phyloP scores from a whole-genome alignment of 2,329 filamentous ascomycete species.

The Bretziella fagacearum region DNA sequence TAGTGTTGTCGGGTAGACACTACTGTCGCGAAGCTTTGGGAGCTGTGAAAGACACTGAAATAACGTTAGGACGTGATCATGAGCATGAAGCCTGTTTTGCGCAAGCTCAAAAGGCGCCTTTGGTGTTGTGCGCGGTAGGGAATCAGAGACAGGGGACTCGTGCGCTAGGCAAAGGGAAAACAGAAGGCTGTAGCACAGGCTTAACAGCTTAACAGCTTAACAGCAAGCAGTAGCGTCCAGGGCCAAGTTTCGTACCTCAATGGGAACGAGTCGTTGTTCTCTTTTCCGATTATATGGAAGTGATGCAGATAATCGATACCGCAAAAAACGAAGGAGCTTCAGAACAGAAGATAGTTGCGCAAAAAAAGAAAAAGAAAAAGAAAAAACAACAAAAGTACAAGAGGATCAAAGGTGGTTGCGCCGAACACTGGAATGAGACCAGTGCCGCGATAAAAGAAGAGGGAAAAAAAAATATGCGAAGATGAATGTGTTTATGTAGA shows the following conservation, averaged over 20 bases:
- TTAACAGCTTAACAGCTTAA: background rate
- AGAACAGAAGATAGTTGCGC: too few relatives aligned
- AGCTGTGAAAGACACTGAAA: background rate
- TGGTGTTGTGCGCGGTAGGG: background rate
- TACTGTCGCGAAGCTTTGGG: background rate
- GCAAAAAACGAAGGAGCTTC: background rate
- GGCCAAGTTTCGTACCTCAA: background rate
- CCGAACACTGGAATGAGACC: constrained; percentile 5
- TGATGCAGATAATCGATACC: background rate
- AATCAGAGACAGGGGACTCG: background rate
- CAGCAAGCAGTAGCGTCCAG: background rate
- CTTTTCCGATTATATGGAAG: background rate
- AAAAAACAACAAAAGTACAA: background rate
- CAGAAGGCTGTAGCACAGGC: background rate
- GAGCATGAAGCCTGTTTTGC: background rate
- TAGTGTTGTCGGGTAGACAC: too few relatives aligned
- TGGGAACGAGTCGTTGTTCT: background rate
- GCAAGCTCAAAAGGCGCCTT: background rate
- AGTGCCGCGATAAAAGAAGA: background rate
- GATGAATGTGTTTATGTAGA: background rate
- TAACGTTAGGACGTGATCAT: background rate
- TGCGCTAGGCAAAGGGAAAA: background rate
- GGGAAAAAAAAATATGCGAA: too few relatives aligned
- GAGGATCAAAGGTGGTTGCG: background rate
- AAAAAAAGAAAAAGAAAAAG: background rate